Evolutionary conservation across 2,329 filamentous ascomycete species (phyloP).

Genomic region (Colletotrichum somersetense): DNA sequence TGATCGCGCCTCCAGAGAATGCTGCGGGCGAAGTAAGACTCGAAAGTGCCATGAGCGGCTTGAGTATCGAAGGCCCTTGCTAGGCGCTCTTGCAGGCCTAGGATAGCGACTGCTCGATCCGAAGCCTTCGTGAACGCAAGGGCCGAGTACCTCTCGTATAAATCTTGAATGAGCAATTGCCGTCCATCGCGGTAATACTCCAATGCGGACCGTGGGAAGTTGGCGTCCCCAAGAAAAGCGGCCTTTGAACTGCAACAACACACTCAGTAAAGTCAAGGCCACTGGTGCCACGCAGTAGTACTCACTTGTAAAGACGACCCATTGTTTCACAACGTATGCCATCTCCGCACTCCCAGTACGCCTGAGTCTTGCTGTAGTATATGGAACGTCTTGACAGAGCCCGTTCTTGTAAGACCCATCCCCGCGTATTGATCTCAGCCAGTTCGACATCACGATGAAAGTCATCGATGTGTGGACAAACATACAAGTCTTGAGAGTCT

Average conservation of each 20-base stretch:
- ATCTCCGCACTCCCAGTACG: conserved; percentile 55
- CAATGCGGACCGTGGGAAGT: conserved; percentile 24
- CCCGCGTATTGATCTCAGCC: conserved; percentile 49
- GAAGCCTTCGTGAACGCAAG: conserved; percentile 27
- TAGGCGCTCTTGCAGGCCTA: conserved; percentile 24
- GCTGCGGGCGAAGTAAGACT: conserved; percentile 7
- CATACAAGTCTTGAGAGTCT: conserved; percentile 42
- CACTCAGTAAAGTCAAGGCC: background rate
- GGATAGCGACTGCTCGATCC: conserved; percentile 29
- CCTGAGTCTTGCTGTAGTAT: conserved; percentile 52
- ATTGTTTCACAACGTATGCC: conserved; percentile 53
- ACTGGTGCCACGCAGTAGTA: too few species aligned
- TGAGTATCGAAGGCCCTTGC: conserved; percentile 15
- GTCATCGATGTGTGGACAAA: conserved; percentile 50
- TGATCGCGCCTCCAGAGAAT: conserved; percentile 27
- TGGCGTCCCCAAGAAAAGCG: conserved; percentile 32
- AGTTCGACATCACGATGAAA: conserved; percentile 51
- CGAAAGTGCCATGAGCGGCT: conserved; percentile 22
- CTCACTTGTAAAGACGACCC: conserved; percentile 51
- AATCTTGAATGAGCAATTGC: conserved; percentile 24
- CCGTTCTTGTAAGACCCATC: conserved; percentile 58
- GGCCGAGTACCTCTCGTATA: conserved; percentile 27
- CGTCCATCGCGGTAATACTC: conserved; percentile 22
- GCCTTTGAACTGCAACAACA: conserved; percentile 11
- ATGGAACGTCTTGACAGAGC: conserved; percentile 53